phyloP scores from a whole-genome alignment of 169 alveolate species.

The Toxoplasma gondii region DNA sequence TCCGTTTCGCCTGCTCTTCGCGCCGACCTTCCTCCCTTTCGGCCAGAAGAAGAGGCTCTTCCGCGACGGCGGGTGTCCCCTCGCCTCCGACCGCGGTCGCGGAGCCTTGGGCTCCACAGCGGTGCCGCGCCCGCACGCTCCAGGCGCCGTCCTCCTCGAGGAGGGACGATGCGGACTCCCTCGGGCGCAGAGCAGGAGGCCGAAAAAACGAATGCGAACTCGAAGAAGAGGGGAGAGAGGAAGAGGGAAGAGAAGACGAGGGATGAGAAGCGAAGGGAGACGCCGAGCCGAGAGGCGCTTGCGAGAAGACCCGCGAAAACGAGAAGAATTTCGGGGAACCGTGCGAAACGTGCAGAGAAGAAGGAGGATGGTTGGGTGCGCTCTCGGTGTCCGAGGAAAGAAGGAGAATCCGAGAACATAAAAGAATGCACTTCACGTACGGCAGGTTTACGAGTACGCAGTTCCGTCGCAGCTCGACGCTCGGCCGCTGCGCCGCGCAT shows the following conservation, averaged over 20 bases:
- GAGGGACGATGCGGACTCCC: no score
- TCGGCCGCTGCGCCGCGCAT: conserved; percentile 67
- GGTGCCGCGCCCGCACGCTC: background rate
- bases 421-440: background rate
- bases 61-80: background rate
- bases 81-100: background rate
- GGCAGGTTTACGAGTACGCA: conserved; percentile 74
- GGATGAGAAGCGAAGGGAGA: background rate
- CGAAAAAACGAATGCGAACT: background rate
- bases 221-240: background rate
- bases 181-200: background rate
- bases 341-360: background rate
- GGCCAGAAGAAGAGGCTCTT: no score
- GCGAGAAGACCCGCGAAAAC: background rate
- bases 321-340: background rate
- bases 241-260: background rate
- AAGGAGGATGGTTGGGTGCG: background rate
- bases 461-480: conserved; percentile 72
- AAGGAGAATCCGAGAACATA: background rate
- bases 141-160: background rate
- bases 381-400: background rate
- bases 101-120: conserved; percentile 3
- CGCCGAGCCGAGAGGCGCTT: background rate
- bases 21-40: no score
- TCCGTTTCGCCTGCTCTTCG: background rate